Conservation (phyloP, 805 yeast species). For the Lipomyces yamanashiensis region DNA sequence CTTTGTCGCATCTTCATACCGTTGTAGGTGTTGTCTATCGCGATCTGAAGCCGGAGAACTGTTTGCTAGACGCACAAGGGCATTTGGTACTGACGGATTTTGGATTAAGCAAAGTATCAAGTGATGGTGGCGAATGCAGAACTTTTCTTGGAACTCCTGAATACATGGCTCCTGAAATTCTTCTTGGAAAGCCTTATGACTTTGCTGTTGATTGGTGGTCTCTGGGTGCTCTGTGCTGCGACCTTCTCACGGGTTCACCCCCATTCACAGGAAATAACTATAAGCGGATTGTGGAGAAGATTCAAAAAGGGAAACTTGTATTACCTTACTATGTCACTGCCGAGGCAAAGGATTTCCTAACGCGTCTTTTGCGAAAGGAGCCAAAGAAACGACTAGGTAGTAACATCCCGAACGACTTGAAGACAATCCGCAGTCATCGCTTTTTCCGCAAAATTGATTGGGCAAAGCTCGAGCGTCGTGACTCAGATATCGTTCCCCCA, state of each 20-base stretch:
- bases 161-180: slow-evolving; percentile 88
- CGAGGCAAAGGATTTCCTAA: slow-evolving; percentile 78
- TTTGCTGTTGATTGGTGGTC: slow-evolving; percentile 92
- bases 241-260: slow-evolving; percentile 82
- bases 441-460: slow-evolving; percentile 80
- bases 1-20: slow-evolving; percentile 71
- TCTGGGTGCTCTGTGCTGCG: slow-evolving; percentile 78
- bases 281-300: slow-evolving; percentile 74
- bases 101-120: slow-evolving; percentile 63
- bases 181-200: slow-evolving; percentile 76
- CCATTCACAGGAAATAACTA: slow-evolving; percentile 87
- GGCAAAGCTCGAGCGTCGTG: slow-evolving; percentile 59
- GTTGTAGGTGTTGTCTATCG: slow-evolving; percentile 81
- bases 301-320: slow-evolving; percentile 63
- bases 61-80: slow-evolving; percentile 75
- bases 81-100: slow-evolving; percentile 85
- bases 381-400: slow-evolving; percentile 68
- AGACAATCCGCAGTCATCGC: slow-evolving; percentile 61
- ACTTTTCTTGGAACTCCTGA: slow-evolving; percentile 79
- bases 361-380: slow-evolving; percentile 68
- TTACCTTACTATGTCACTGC: slow-evolving; percentile 76
- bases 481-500: slow-evolving; percentile 64
- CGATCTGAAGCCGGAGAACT: slow-evolving; percentile 89
- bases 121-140: slow-evolving; percentile 51
- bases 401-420: slow-evolving; percentile 54